Evolutionary conservation across 768 basidiomycete genomes (phyloP), one percentile per base, ranked within the genome.

Genomic region (Phanerochaete sordida): DNA sequence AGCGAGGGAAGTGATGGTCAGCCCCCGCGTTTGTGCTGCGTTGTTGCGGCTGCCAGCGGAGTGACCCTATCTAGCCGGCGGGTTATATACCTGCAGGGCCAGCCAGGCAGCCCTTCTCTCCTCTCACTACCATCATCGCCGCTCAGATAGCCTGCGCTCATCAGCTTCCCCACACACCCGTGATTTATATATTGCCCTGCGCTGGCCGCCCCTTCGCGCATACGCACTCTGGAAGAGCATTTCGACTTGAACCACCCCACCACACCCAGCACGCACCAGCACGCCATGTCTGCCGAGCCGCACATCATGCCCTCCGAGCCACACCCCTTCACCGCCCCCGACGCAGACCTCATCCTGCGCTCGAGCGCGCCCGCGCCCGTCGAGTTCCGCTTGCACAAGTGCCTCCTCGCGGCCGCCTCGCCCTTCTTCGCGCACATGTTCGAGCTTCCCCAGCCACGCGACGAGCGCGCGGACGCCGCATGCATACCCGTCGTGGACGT

Each of bases 301-400:
- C 44, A n/a, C 59, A 58, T 44, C 39, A 67, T 64, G 62, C 60
- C 57, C 35, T 59, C 64, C 19, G 33, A 35, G 33, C n/a, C n/a
- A n/a, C n/a, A 57, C 50, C 61, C 54, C 45, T 81, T 83, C 66
- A 73, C 76, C 63, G 70, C 77, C 51, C 68, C 71, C 28, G 81
- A 84, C 61, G 81, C 84, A 11, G 86, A 88, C 67, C 60, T 83
- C 62, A 67, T 82, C 59, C 75, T 88, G 59, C 75, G 80, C 21
- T 81, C 85, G 0, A 69, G 68, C 37, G 21, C 48, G 21, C 63
- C 60, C 66, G 71, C 80, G 79, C 69, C 90, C 88, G 89, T 91
- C 88, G 88, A 62, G 9, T 63, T 63, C 49, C 57, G 45, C 45
- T 57, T 63, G 37, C 53, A 50, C 52, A 48, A 48, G 45, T 27